phyloP scores from a whole-genome alignment of 768 basidiomycete genomes.

The Rhodocollybia butyracea region DNA sequence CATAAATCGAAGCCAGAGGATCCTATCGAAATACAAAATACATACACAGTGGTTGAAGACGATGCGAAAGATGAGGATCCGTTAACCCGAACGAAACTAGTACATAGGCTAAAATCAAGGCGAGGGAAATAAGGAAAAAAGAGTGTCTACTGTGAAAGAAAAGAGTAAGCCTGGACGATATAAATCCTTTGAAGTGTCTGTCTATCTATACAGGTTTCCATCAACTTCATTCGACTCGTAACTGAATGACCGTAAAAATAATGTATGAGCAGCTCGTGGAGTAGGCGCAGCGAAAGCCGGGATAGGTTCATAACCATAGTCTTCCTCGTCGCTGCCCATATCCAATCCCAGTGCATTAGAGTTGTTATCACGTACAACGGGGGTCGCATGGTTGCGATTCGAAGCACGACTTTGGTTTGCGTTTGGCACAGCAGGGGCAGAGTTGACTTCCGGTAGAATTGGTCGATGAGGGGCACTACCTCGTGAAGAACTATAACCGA shows the following conservation, averaged over 20 bases:
- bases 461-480: constrained; percentile 2
- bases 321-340: neutral
- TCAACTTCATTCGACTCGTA: neutral
- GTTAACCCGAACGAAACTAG: no score
- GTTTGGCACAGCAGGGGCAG: neutral
- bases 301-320: neutral
- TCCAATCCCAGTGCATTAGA: constrained; percentile 3
- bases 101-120: no score
- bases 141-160: no score
- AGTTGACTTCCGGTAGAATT: neutral
- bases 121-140: no score
- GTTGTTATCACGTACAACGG: neutral
- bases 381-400: neutral
- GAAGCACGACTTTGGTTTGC: neutral
- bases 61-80: no score
- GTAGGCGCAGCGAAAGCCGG: constrained; percentile 8
- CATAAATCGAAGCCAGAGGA: no score
- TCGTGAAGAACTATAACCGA: neutral
- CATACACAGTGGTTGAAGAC: no score
- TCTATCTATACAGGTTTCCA: constrained; percentile 1
- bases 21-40: no score
- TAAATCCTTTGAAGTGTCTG: no score
- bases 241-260: constrained; percentile 4
- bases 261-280: constrained; percentile 2
- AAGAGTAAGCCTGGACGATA: no score